Base-by-base conservation (phyloP, 306 rosid genomes). In the Prunus dulcis region DNA sequence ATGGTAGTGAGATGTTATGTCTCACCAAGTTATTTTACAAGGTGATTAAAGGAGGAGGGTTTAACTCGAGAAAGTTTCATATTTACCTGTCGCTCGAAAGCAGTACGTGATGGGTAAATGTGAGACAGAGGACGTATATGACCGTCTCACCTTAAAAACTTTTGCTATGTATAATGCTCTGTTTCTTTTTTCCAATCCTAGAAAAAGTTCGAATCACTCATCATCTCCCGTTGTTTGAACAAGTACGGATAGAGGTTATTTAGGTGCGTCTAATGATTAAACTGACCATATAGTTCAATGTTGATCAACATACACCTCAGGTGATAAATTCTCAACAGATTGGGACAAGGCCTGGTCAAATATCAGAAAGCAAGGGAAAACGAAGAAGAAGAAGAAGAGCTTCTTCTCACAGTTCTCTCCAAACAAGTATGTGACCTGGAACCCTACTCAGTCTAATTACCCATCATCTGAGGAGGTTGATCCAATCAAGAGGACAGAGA, bases 341-440 rank as follows among this genome's bases (percentile, higher is more conserved):
- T 95, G 97, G 98, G 98, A 92, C 80, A 92, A 85, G 83, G 98
- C 98, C 57, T 95, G 98, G 96, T 72, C 89, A 71, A 90, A 78
- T n/a, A 88, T 88, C 84, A 89, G 72, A 79, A 95, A 92, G 83
- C 90, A 84, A 79, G 97, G 93, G 76, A 87, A 51, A 6, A 62
- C 15, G 12, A 72, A 57, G 18, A 73, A 73, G 19, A 92, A 89
- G 79, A 80, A 74, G 28, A 89, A 89, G 74, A 66, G 80, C 13
- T 34, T 89, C 41, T 89, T 90, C 76, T 83, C 95, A 0, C 58
- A 79, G 53, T 90, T 95, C 78, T 90, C 92, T 70, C 93, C 96
- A 2, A 74, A 90, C 75, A 95, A 95, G 81, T 95, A 92, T 62
- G 99, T 90, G 83, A 92, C 88, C 77, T 90, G 97, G 97, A 92